These are phyloP conservation scores for Septoria linicola DNA, from an alignment of 2,329 filamentous ascomycete genomes.

Conservation along the genomic window DNA sequence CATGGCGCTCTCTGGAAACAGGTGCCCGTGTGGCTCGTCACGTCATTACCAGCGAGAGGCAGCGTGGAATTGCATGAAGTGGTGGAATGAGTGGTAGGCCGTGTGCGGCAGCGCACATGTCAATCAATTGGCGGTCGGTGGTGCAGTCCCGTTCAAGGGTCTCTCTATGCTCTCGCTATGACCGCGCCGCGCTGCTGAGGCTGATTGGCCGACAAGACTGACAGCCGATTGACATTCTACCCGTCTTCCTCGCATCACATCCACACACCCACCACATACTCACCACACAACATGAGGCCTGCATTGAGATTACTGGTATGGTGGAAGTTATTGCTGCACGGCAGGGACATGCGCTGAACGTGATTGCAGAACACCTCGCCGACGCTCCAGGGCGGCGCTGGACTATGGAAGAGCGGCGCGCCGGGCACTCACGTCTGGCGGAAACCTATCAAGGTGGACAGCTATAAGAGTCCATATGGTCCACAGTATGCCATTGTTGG, in stretches of 20 bases:
- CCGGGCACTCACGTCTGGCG: slow-evolving; percentile 37
- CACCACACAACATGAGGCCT: slow-evolving; percentile 32
- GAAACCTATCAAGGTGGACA: slow-evolving; percentile 44
- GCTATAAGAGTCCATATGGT: slow-evolving; percentile 58
- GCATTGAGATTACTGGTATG: slow-evolving; percentile 33
- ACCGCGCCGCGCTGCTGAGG: too few species aligned
- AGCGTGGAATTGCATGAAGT: too few species aligned
- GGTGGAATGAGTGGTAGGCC: too few species aligned
- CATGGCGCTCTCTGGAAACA: too few species aligned
- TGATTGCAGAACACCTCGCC: slow-evolving; percentile 14
- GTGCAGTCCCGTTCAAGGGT: too few species aligned
- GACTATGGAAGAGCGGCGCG: slow-evolving; percentile 14
- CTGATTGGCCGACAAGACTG: too few species aligned
- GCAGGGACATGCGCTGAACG: slow-evolving; percentile 13
- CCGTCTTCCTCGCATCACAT: slow-evolving; percentile 1
- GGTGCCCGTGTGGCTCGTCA: neutral
- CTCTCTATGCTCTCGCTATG: too few species aligned
- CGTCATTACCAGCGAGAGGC: too few species aligned
- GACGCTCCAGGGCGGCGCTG: slow-evolving; percentile 18
- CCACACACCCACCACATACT: slow-evolving; percentile 5
- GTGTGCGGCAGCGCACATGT: too few species aligned
- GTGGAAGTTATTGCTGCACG: slow-evolving; percentile 2
- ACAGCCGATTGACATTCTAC: too few species aligned
- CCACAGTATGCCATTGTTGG: slow-evolving; percentile 51
- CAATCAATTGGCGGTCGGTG: too few species aligned